Base-by-base conservation (phyloP, 768 basidiomycete genomes). In the Tulasnella sp. region DNA sequence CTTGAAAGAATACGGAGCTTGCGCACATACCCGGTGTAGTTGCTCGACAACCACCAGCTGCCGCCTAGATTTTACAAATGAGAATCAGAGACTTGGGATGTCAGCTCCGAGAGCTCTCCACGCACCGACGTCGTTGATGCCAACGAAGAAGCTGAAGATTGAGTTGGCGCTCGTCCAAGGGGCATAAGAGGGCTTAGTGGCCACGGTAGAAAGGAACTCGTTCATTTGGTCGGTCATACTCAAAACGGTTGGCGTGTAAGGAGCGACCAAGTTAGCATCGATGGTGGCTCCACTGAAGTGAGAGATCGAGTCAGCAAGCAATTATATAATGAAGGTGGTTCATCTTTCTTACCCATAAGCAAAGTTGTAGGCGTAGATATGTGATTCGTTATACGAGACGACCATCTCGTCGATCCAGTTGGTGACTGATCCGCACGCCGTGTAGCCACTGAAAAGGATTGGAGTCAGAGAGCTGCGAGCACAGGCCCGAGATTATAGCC, bases 121-220 rank as follows among this genome's bases (percentile, higher is more conserved):
- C 42, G 42, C 17, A 76, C 68, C 86, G 39, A 90, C 83, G 75
- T 90, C 89, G 76, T 90, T 90, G 75, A 90, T 87, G 0, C 89
- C 89, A 72, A 90, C 89, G 83, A 84, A 90, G n/a, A 89, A 78
- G 0, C 86, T 85, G 79, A 90, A 90, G 59, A 90, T 75, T 70
- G 87, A 77, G 76, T 89, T 86, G 4, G 77, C 75, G 71, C 84
- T 83, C 22, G 83, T 83, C 89, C 89, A 90, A 0, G 84, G 83
- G 1, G 85, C 83, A 1, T 78, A 79, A 8, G 81, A 77, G 0
- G 88, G 87, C 76, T 85, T 86, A 37, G 75, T 1, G 82, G 85
- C 71, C 19, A 81, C 83, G 9, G 81, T 79, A 19, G 74, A 75
- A 64, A 89, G 79, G 79, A 89, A 90, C 71, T 87, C 78, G 73